Evolutionary conservation across 805 yeast genomes (phyloP).

Genomic region (Saturnispora dispora): DNA sequence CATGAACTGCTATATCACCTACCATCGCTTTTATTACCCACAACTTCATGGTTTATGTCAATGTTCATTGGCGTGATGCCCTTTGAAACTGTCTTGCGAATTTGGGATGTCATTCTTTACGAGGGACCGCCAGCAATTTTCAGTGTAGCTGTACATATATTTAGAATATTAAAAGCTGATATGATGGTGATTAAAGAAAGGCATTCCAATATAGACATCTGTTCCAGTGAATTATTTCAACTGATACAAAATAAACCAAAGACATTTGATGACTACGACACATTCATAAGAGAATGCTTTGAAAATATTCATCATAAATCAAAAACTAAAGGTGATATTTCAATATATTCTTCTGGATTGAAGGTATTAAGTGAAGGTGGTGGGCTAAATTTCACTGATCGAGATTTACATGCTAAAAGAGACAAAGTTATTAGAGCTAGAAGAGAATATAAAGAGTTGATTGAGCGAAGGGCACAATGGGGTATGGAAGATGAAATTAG

Average conservation of each 20-base stretch:
- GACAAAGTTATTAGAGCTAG: slow-evolving; percentile 2
- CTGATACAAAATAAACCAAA: slow-evolving; percentile 47
- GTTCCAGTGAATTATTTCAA: slow-evolving; percentile 51
- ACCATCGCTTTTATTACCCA: slow-evolving; percentile 88
- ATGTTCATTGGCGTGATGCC: slow-evolving; percentile 88
- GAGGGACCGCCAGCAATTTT: slow-evolving; percentile 86
- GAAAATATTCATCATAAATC: slow-evolving; percentile 15
- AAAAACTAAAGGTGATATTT: background rate
- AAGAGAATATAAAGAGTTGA: background rate
- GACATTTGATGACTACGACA: slow-evolving; percentile 19
- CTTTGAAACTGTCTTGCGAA: slow-evolving; percentile 74
- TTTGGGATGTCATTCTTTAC: slow-evolving; percentile 93
- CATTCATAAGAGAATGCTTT: slow-evolving; percentile 64
- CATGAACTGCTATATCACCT: slow-evolving; percentile 48
- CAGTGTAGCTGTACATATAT: slow-evolving; percentile 70
- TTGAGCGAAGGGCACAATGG: slow-evolving; percentile 3
- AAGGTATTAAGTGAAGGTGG: background rate
- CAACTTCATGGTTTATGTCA: slow-evolving; percentile 98
- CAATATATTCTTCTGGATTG: background rate
- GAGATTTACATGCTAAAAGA: slow-evolving; percentile 5
- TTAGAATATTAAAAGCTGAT: slow-evolving; percentile 65
- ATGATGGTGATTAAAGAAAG: background rate
- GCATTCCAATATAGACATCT: background rate
- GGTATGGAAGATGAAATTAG: slow-evolving; percentile 4
- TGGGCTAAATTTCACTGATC: background rate